Base-by-base conservation (phyloP, 2,329 filamentous ascomycete species). In the Trematosphaeria pertusa region DNA sequence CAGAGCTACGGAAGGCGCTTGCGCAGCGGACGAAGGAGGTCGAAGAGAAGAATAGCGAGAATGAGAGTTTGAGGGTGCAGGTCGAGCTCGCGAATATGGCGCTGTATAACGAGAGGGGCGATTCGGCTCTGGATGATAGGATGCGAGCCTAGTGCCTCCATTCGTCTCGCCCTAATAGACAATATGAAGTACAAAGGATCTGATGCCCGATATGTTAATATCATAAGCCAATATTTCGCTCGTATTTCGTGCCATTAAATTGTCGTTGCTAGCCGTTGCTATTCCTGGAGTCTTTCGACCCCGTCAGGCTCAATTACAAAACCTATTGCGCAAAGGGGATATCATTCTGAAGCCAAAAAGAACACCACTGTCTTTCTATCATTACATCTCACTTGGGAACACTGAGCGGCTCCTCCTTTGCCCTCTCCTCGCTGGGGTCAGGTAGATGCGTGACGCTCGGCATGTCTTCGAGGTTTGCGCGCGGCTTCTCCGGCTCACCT, bases 391-490 rank as follows among this genome's bases (percentile, higher is more conserved):
- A n/a, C n/a, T n/a, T n/a, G n/a, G n/a, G n/a, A 14, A n/a, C 20
- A 22, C 33, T 38, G n/a, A 12, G 14, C n/a, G 14, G 15, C 4
- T 11, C 18, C 22, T 38, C 35, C 32, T 30, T 42, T 26, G 18
- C 46, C 32, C 56, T 51, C 10, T 55, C 58, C 4, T 43, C 37
- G 10, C 54, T 49, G 18, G 72, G 71, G 21, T 69, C 65, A 8
- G 70, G 70, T 48, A 73, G 50, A 53, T 73, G 56, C 22, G 60
- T 57, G 22, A 73, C 70, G 22, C 66, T 67, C 1, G 69, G 70
- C 52, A 73, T 43, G 49, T 73, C 65, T 12, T 56, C 40, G 7
- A 72, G 62, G 3, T 57, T 47, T n/a, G 62, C 55, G 22, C 49
- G 44, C 8, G 50, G 51, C 31, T 54, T 49, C 20, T 58, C 63